Percentiles rank a stretch among this genome's conserved stretches.
These are phyloP conservation scores for Wickerhamomyces chaumierensis DNA, from an alignment of 805 yeast genomes.

Conservation along the genomic window DNA sequence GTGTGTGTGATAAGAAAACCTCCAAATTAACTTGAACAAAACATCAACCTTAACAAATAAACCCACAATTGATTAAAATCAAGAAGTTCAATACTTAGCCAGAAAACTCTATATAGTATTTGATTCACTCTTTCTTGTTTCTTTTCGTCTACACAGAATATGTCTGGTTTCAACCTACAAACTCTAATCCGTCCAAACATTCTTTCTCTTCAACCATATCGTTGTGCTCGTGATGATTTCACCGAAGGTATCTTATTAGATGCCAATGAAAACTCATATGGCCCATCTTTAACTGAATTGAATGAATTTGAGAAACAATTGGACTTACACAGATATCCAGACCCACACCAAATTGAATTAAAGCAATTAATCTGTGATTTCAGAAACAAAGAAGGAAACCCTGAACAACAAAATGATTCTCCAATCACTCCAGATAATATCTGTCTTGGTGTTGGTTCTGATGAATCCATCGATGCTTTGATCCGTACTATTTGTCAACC, in stretches of 20 bases:
- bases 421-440: slow-evolving; percentile 51
- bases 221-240: slow-evolving; percentile 95
- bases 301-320: slow-evolving; percentile 32
- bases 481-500: slow-evolving; percentile 81
- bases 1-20: too few species aligned
- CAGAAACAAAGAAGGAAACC: slow-evolving; percentile 42
- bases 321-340: slow-evolving; percentile 87
- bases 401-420: slow-evolving; percentile 6
- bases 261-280: slow-evolving; percentile 94
- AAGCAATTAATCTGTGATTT: slow-evolving; percentile 62
- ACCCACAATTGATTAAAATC: too few species aligned
- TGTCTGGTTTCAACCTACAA: slow-evolving; percentile 37
- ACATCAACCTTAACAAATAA: too few species aligned
- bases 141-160: too few species aligned
- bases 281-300: slow-evolving; percentile 54
- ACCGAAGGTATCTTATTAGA: slow-evolving; percentile 80
- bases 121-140: too few species aligned
- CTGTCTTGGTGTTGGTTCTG: slow-evolving; percentile 95
- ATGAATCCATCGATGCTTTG: slow-evolving; percentile 85
- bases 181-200: slow-evolving; percentile 79
- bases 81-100: too few species aligned
- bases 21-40: too few species aligned
- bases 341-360: slow-evolving; percentile 80
- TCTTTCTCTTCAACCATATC: slow-evolving; percentile 71
- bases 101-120: too few species aligned